Evolutionary conservation across 176 grass and related monocot genomes (phyloP).

Genomic region (Ensete glaucum): DNA sequence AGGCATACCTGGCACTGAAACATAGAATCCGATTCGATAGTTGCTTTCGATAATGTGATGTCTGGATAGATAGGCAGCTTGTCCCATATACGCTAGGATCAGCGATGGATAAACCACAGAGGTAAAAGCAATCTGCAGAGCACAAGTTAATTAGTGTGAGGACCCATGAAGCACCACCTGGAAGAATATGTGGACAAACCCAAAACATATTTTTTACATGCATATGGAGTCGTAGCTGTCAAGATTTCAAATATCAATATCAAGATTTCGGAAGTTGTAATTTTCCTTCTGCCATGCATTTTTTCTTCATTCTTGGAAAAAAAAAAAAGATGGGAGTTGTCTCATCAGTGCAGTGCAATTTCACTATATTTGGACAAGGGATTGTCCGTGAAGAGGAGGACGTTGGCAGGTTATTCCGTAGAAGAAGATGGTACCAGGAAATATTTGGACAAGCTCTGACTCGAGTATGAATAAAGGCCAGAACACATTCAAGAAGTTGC

Average conservation of each 20-base stretch:
- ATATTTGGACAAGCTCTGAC: background rate
- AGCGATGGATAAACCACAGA: slow-evolving; percentile 94
- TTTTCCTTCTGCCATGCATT: background rate
- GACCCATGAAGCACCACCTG: background rate
- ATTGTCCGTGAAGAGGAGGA: background rate
- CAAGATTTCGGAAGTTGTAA: background rate
- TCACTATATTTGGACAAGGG: background rate
- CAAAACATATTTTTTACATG: too few relatives aligned
- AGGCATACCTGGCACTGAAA: slow-evolving; percentile 71
- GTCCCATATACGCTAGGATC: slow-evolving; percentile 97
- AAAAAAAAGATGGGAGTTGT: background rate
- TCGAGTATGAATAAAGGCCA: background rate
- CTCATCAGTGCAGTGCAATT: background rate
- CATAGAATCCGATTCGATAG: slow-evolving; percentile 90
- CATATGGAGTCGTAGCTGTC: too few relatives aligned
- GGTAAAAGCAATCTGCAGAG: slow-evolving; percentile 81
- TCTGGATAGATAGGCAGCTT: slow-evolving; percentile 88
- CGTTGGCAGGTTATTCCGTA: background rate
- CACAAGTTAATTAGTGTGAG: slow-evolving; percentile 3
- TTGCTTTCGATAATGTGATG: slow-evolving; percentile 86
- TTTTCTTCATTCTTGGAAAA: background rate
- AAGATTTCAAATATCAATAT: too few relatives aligned
- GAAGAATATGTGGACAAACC: background rate
- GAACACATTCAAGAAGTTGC: background rate
- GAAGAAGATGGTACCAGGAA: background rate